A percentile compares a stretch with the other conserved stretches of the same genome.
These are phyloP conservation scores for Mucor racemosus DNA, from an alignment of 371 early-diverging fungal genomes.

Conservation along the genomic window DNA sequence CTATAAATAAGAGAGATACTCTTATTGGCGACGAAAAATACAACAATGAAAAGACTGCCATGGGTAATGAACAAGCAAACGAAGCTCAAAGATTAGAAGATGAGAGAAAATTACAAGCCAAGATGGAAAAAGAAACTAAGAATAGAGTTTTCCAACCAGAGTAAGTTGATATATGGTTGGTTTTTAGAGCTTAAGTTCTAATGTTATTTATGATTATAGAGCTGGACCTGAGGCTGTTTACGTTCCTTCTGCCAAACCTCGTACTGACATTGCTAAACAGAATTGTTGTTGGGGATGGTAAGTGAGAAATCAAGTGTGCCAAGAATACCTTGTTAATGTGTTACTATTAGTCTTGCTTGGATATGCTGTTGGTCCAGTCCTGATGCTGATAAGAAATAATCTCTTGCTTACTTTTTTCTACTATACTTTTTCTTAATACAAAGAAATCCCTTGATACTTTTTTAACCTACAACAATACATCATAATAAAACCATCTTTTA, in stretches of 20 bases:
- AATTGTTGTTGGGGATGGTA: conserved; percentile 5
- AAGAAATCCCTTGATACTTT: neutral
- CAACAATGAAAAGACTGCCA: neutral
- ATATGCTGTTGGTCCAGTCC: neutral
- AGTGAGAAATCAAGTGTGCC: too few relatives aligned
- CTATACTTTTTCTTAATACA: neutral
- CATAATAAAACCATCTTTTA: neutral
- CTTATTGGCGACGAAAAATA: neutral
- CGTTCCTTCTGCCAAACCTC: neutral
- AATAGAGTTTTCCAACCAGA: neutral
- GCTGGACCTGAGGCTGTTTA: conserved; percentile 2
- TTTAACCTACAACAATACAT: neutral
- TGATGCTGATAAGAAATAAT: neutral
- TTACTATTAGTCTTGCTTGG: neutral
- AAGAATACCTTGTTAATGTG: neutral
- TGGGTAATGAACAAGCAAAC: neutral
- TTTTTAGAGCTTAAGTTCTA: neutral
- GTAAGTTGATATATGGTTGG: neutral
- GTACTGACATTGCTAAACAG: neutral
- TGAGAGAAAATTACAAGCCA: neutral
- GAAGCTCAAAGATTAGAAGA: neutral
- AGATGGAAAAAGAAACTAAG: neutral
- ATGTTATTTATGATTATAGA: neutral
- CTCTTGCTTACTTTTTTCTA: neutral
- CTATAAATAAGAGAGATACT: neutral